These are phyloP conservation scores for Ottelia alismoides DNA, from an alignment of 106 monocot species.

Conservation along the genomic window DNA sequence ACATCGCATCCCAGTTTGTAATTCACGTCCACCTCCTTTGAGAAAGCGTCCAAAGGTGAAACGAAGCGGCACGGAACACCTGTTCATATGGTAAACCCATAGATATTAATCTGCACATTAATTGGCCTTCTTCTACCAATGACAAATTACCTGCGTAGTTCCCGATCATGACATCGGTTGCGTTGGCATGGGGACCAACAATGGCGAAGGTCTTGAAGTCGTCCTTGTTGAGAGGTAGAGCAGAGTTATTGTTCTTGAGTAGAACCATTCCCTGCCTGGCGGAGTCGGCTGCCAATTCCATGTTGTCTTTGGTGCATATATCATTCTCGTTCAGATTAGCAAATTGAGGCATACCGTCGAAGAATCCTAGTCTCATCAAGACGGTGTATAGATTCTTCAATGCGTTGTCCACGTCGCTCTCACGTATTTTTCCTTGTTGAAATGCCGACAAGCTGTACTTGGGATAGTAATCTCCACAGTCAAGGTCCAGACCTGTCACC, in stretches of 20 bases:
- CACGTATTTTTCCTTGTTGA: background rate
- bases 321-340: no score
- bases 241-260: no score
- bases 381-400: slow-evolving; percentile 14
- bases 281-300: slow-evolving; percentile 4
- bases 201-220: slow-evolving; percentile 8
- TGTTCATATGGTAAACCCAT: background rate
- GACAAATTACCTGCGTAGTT: slow-evolving; percentile 15
- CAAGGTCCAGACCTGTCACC: slow-evolving; percentile 14
- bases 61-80: slow-evolving; percentile 15
- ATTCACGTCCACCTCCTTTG: background rate
- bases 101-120: no score
- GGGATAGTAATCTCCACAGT: slow-evolving; percentile 4
- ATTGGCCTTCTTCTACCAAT: background rate
- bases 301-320: slow-evolving; percentile 4
- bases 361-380: slow-evolving; percentile 12
- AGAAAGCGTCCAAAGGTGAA: slow-evolving; percentile 8
- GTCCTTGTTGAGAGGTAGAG: no score
- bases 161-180: slow-evolving; percentile 15
- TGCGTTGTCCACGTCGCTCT: no score
- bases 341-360: no score
- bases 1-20: no score
- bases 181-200: slow-evolving; percentile 22
- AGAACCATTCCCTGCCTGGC: no score
- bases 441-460: slow-evolving; percentile 1